Base-by-base conservation (phyloP, 495 filamentous ascomycete species). In the Thermothielavioides terrestris region DNA sequence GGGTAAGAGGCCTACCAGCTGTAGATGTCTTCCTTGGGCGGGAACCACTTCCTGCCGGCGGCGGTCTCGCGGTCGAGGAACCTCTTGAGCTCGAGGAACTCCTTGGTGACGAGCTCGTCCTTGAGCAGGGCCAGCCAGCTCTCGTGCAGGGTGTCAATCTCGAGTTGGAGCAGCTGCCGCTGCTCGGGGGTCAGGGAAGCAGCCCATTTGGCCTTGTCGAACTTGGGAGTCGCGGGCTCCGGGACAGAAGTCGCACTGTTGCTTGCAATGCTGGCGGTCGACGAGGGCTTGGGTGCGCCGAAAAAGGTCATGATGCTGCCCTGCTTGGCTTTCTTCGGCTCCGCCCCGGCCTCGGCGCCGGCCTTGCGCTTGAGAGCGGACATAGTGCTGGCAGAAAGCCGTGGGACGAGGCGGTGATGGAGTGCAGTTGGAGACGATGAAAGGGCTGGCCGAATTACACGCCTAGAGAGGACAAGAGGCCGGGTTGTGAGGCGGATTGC, bases 181-280 rank as follows among this genome's bases (percentile, higher is more conserved):
- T 95, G 88, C 71, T 97, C 94, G 5, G 76, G 56, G 0, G 80
- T 89, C 49, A 98, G 74, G 34, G 78, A 80, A 11, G 78, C 77
- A 1, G 88, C 74, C 92, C 92, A 98, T 71, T 82, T 85, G 6
- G 74, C 77, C 68, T 95, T 96, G 71, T 95, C 77, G 69, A 95
- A 96, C 42, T 78, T 87, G 37, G 55, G 31, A 2, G 64, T 56
- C 23, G 67, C 21, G 4, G 68, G 57, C 1, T 67, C 62, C 1
- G 68, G 55, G n/a, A 63, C 47, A 10, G 50, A 28, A 36, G 52
- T 2, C 8, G 11, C 25, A 25, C 14, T 20, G 1, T 27, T 28
- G 36, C 35, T 34, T 17, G 55, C 23, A 25, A 50, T 44, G 28
- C 51, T 49, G 4, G 61, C 59, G 41, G 65, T 56, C 5, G 61